phyloP scores from a whole-genome alignment of 192 early-diverging fungal genomes.

The Mortierella claussenii region DNA sequence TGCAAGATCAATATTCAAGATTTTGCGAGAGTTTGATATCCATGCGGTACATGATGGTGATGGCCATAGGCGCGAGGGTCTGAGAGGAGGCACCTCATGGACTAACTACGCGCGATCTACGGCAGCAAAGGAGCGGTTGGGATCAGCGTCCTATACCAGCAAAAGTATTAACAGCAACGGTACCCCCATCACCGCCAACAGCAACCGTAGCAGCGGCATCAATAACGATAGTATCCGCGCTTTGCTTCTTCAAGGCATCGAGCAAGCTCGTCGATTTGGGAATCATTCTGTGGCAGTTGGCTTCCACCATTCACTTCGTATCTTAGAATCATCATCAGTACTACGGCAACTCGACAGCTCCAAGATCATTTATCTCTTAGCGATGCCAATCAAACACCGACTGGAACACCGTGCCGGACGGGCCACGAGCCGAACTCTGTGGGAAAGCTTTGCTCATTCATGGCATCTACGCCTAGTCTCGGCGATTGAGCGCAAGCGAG shows the following conservation, averaged over 20 bases:
- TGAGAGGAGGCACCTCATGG: background rate
- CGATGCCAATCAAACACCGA: slow-evolving; percentile 48
- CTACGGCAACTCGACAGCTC: slow-evolving; percentile 40
- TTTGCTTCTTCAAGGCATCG: slow-evolving; percentile 27
- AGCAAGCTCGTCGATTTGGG: slow-evolving; percentile 43
- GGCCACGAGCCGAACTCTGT: slow-evolving; percentile 24
- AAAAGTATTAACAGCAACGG: no score
- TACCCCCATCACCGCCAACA: no score
- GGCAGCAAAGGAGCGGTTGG: no score
- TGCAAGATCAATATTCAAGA: slow-evolving; percentile 47
- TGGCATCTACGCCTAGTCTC: slow-evolving; percentile 41
- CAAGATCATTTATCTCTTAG: slow-evolving; percentile 43
- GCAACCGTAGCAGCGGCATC: no score
- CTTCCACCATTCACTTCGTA: slow-evolving; percentile 46
- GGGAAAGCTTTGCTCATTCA: slow-evolving; percentile 44
- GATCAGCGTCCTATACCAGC: background rate
- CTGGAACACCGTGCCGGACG: slow-evolving; percentile 33
- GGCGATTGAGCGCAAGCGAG: slow-evolving; percentile 48
- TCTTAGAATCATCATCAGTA: slow-evolving; percentile 24
- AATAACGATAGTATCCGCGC: slow-evolving; percentile 13
- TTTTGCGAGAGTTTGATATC: slow-evolving; percentile 53
- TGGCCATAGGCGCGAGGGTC: background rate
- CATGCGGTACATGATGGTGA: background rate
- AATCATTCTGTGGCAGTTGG: slow-evolving; percentile 53
- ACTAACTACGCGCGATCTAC: no score